A percentile compares a stretch with the other conserved stretches of the same genome.
Conservation (phyloP, 495 filamentous ascomycete species). For the Penicillium bialowiezense region DNA sequence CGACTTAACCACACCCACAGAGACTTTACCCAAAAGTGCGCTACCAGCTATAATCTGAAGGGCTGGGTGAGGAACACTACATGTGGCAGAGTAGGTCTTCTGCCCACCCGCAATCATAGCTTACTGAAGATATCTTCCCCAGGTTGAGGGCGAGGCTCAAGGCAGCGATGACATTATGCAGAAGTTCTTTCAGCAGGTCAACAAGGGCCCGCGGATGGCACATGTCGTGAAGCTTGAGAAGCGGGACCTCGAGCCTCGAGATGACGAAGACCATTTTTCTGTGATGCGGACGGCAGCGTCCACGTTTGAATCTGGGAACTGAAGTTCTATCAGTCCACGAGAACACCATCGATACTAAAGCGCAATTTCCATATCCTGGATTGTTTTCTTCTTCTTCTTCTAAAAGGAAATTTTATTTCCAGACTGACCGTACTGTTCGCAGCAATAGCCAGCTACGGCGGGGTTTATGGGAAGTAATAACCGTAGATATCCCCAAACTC, state of each 20-base stretch:
- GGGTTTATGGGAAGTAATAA: too few relatives aligned
- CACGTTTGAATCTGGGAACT: conserved; percentile 16
- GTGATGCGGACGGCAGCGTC: conserved; percentile 41
- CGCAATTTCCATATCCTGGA: too few relatives aligned
- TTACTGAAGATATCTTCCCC: background rate
- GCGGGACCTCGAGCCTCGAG: conserved; percentile 55
- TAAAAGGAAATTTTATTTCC: too few relatives aligned
- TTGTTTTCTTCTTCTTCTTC: too few relatives aligned
- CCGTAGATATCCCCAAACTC: too few relatives aligned
- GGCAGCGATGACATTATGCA: conserved; percentile 62
- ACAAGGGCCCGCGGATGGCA: conserved; percentile 66
- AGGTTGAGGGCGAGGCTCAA: conserved; percentile 93
- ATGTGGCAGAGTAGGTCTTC: conserved; percentile 59
- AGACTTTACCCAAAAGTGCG: conserved; percentile 68
- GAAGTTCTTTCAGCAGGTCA: conserved; percentile 70
- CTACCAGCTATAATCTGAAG: conserved; percentile 60
- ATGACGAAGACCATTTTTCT: conserved; percentile 63
- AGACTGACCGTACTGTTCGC: too few relatives aligned
- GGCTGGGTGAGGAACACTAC: conserved; percentile 78
- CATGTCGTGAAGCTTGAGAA: conserved; percentile 72
- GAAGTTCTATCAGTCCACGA: background rate
- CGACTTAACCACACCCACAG: conserved; percentile 31
- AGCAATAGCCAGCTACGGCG: too few relatives aligned
- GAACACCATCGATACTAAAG: too few relatives aligned
- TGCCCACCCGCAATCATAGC: background rate